A percentile compares a stretch with the other conserved stretches of the same genome.
Conservation (phyloP, 768 basidiomycete genomes). For the Amyloporia xantha region DNA sequence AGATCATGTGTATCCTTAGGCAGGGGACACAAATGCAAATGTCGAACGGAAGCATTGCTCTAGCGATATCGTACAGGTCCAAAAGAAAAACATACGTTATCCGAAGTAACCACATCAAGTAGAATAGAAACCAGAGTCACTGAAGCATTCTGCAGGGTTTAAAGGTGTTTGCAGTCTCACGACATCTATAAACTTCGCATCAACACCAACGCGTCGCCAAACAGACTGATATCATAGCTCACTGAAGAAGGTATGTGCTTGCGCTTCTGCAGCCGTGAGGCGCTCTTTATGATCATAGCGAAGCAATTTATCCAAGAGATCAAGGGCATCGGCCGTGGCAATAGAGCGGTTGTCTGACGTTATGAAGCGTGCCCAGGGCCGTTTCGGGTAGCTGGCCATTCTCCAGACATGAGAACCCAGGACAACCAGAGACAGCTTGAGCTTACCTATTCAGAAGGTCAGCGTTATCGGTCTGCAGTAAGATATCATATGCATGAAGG, state of each 20-base stretch:
- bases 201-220: too few species aligned
- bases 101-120: slow-evolving; percentile 13
- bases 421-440: neutral
- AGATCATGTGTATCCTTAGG: too few species aligned
- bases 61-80: too few species aligned
- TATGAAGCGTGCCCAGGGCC: slow-evolving; percentile 91
- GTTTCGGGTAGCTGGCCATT: slow-evolving; percentile 78
- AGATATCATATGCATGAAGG: slow-evolving; percentile 89
- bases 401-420: too few species aligned
- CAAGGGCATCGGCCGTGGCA: slow-evolving; percentile 91
- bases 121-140: slow-evolving; percentile 27
- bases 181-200: slow-evolving; percentile 18
- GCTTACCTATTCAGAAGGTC: slow-evolving; percentile 78
- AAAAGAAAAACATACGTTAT: too few species aligned
- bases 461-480: slow-evolving; percentile 87
- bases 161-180: slow-evolving; percentile 23
- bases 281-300: slow-evolving; percentile 96
- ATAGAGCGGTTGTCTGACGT: slow-evolving; percentile 91
- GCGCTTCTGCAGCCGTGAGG: slow-evolving; percentile 88
- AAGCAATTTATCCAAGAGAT: slow-evolving; percentile 90
- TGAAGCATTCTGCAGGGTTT: slow-evolving; percentile 24
- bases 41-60: too few species aligned
- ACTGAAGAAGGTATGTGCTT: slow-evolving; percentile 90
- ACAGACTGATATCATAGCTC: neutral
- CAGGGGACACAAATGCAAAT: too few species aligned